These are phyloP conservation scores for Ricinus communis DNA, from an alignment of 345 rosid genomes.

Conservation along the genomic window DNA sequence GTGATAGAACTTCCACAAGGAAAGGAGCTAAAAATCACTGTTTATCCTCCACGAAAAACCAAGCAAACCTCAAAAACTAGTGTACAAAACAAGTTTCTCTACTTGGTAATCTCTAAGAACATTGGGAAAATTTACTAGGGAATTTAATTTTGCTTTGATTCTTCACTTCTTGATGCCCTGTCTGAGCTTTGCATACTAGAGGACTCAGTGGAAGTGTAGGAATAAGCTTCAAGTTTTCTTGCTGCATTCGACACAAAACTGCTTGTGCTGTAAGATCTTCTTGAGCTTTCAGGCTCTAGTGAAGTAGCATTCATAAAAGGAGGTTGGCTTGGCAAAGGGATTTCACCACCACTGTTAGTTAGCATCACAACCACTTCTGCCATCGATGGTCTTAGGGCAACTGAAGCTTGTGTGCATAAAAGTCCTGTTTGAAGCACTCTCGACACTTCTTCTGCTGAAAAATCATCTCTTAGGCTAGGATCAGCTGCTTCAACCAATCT, in stretches of 20 bases:
- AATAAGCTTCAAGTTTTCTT: constrained; percentile 24
- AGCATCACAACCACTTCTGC: constrained; percentile 40
- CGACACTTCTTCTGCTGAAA: constrained; percentile 26
- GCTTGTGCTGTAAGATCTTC: constrained; percentile 22
- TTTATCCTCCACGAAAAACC: neutral
- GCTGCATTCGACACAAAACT: constrained; percentile 33
- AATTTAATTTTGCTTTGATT: constrained; percentile 2
- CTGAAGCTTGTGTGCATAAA: constrained; percentile 52
- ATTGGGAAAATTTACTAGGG: neutral
- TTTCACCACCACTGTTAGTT: constrained; percentile 15
- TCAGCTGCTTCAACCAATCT: constrained; percentile 40
- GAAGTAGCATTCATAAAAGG: constrained; percentile 41
- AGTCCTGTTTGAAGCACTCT: constrained; percentile 48
- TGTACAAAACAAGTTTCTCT: too few relatives aligned
- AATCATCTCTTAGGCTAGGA: constrained; percentile 26
- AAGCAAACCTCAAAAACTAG: constrained; percentile 5
- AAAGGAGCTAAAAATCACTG: neutral
- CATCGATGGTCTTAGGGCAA: constrained; percentile 50
- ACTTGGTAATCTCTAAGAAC: neutral
- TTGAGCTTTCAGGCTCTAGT: constrained; percentile 23
- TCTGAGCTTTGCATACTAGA: constrained; percentile 31
- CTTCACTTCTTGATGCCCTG: constrained; percentile 23
- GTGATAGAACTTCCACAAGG: neutral
- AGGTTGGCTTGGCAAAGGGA: constrained; percentile 49
- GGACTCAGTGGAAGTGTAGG: constrained; percentile 29